Evolutionary conservation across 75 land plant species (phyloP).

Genomic region (Pinus albicaulis): DNA sequence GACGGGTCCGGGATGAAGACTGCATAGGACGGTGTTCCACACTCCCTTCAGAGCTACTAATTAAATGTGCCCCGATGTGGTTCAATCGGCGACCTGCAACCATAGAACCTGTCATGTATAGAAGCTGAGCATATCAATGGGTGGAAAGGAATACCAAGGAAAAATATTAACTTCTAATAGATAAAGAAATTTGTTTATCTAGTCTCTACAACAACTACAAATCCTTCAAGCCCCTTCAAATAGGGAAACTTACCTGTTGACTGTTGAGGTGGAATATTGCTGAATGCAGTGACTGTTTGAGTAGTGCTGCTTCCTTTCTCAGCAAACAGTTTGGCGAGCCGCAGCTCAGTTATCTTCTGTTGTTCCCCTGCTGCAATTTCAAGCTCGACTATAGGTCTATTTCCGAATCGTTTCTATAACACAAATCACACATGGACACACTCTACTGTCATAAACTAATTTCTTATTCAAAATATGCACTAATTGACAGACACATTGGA

Average conservation of each 20-base stretch:
- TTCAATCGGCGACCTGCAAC: conserved; percentile 56
- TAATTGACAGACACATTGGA: neutral
- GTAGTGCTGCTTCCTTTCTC: conserved; percentile 4
- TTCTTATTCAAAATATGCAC: neutral
- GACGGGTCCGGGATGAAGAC: conserved; percentile 45
- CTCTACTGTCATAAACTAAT: neutral
- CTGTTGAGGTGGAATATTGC: neutral
- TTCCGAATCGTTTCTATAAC: conserved; percentile 58
- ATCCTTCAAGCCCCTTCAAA: neutral
- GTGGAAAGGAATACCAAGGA: conserved; percentile 18
- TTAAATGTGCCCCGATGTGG: conserved; percentile 55
- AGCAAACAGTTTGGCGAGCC: conserved; percentile 65
- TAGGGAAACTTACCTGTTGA: neutral
- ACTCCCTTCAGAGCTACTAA: conserved; percentile 17
- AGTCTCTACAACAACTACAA: neutral
- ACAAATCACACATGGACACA: neutral
- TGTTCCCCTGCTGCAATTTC: conserved; percentile 83
- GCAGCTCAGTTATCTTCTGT: conserved; percentile 85
- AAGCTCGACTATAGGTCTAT: conserved; percentile 84
- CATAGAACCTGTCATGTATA: conserved; percentile 11
- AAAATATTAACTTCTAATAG: neutral
- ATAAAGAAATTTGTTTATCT: neutral
- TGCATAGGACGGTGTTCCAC: conserved; percentile 9
- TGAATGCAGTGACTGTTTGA: neutral
- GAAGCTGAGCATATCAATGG: conserved; percentile 6